Conservation (phyloP, 257 asterid genomes). For the Ocimum tenuiflorum region DNA sequence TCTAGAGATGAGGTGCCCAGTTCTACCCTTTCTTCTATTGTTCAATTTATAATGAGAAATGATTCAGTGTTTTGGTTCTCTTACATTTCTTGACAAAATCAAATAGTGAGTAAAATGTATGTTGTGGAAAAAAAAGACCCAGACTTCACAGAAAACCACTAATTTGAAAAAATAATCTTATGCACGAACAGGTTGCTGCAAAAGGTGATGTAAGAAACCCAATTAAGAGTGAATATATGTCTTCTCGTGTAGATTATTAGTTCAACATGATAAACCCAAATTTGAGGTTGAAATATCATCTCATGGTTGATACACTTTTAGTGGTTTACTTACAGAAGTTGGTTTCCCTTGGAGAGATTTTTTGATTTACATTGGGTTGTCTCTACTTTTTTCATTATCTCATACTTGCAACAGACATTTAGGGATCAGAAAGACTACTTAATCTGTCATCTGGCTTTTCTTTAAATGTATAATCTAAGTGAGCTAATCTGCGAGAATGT, state of each 20-base stretch:
- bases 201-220: not conserved
- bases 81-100: not conserved
- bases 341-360: not conserved
- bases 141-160: not conserved
- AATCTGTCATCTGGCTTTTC: not conserved
- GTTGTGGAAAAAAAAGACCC: not conserved
- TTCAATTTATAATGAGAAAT: constrained; percentile 11
- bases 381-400: not conserved
- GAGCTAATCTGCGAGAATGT: not conserved
- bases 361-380: not conserved
- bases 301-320: not conserved
- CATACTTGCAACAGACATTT: not conserved
- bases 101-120: not conserved
- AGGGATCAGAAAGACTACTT: not conserved
- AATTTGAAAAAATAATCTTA: not conserved
- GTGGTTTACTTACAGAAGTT: not conserved
- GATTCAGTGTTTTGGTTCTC: constrained; percentile 1
- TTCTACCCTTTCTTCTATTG: not conserved
- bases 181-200: not conserved
- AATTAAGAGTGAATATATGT: too few species aligned
- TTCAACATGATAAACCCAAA: not conserved
- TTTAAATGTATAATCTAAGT: not conserved
- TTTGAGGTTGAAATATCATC: not conserved
- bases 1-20: constrained; percentile 75
- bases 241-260: not conserved